Base-by-base conservation (phyloP, 2,329 filamentous ascomycete species). In the Aspergillus japonicus region DNA sequence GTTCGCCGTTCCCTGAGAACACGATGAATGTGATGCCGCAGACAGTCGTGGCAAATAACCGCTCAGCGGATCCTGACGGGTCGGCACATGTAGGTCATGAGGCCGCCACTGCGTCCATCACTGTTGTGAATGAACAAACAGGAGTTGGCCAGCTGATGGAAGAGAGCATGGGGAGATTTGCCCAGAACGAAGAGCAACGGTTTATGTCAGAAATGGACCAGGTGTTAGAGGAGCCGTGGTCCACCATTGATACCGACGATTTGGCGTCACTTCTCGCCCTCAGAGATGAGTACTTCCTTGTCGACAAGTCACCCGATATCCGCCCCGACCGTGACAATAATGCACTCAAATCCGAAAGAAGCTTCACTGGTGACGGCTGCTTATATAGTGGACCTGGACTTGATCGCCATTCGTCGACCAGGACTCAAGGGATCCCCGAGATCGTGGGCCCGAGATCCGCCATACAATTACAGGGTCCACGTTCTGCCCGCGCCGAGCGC, bases 201-300 rank as follows among this genome's bases (percentile, higher is more conserved):
- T 19, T 44, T 8, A 19, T 16, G 39, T 16, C 16, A 8, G 39
- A 44, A 16, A 44, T 19, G 39, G 16, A 19, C 2, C 39, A 16
- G 16, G 16, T 44, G 16, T 44, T 19, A 19, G 39, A 44, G 12
- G 54, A 58, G 21, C 54, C 60, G 42, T 69, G 68, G 67, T 63
- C 67, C 1, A 65, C 68, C 4, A 57, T 66, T 24, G 69, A 70
- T 5, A 66, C 64, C 44, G 65, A 68, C 6, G 57, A 69, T 12
- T 56, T 66, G 5, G 42, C 58, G 5, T 69, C 70, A 26, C 21
- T 66, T 4, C 55, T 56, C 6, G 62, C 64, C 4, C 58, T 62
- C 14, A 54, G 62, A 42, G 65, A 74, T 21, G 72, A 72, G 52
- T 73, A 68, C 54, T 73, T 68, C 50, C 58, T 67, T 50, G 66